Evolutionary conservation across 331 rosid species (phyloP).

Genomic region (Phaseolus coccineus): DNA sequence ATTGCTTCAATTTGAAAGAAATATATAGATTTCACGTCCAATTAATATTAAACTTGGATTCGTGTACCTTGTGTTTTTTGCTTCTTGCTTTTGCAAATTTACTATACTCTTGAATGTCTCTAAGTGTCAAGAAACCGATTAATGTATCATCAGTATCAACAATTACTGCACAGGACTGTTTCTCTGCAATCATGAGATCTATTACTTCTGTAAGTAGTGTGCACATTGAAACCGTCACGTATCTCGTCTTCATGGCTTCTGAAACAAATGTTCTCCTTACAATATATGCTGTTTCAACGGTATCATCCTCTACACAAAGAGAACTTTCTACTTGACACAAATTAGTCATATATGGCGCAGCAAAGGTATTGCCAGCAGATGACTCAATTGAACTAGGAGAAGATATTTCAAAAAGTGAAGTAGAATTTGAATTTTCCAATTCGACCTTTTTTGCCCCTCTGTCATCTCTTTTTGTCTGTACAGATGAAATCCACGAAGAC

Average conservation of each 20-base stretch:
- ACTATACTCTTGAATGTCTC: conserved; percentile 74
- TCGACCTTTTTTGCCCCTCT: conserved; percentile 44
- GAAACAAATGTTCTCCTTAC: conserved; percentile 68
- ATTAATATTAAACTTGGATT: conserved; percentile 25
- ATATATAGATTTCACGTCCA: conserved; percentile 28
- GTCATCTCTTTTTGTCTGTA: conserved; percentile 66
- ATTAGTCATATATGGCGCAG: conserved; percentile 48
- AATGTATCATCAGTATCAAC: conserved; percentile 66
- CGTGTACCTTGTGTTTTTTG: conserved; percentile 66
- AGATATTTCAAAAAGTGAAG: conserved; percentile 51
- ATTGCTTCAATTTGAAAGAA: conserved; percentile 26
- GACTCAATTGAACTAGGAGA: conserved; percentile 46
- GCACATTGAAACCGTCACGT: conserved; percentile 65
- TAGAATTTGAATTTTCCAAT: conserved; percentile 38
- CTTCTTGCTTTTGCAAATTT: conserved; percentile 63
- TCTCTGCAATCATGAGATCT: conserved; percentile 84
- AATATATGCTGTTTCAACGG: conserved; percentile 48
- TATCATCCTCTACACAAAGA: conserved; percentile 60
- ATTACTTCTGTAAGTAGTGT: conserved; percentile 73
- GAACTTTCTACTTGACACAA: conserved; percentile 81
- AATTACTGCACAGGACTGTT: conserved; percentile 88
- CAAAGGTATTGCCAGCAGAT: conserved; percentile 46
- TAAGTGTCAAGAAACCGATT: conserved; percentile 78
- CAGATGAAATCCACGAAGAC: conserved; percentile 90
- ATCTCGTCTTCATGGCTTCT: conserved; percentile 92